Evolutionary conservation across 2,329 filamentous ascomycete species (phyloP).

Genomic region (Phoma sp.): DNA sequence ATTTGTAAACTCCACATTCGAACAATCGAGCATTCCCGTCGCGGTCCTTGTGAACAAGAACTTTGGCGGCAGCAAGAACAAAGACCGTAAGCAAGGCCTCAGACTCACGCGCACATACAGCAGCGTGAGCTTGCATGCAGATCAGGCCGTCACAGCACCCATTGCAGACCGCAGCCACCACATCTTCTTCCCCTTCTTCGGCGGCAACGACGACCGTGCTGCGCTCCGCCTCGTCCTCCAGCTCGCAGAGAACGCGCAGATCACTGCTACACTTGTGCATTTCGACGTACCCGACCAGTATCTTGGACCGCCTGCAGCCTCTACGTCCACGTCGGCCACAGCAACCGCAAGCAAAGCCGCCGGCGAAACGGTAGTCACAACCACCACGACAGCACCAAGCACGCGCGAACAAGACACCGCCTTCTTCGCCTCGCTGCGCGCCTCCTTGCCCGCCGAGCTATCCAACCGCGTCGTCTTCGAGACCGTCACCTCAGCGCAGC

Average conservation of each 20-base stretch:
- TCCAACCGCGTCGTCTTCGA: conserved; percentile 65
- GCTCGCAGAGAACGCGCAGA: conserved; percentile 76
- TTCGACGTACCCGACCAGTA: conserved; percentile 51
- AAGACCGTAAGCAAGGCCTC: conserved; percentile 32
- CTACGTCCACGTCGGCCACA: conserved; percentile 10
- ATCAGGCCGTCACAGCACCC: conserved; percentile 62
- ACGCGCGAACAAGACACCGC: conserved; percentile 54
- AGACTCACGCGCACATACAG: conserved; percentile 41
- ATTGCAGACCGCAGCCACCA: conserved; percentile 76
- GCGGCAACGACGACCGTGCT: conserved; percentile 79
- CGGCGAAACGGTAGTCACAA: conserved; percentile 14
- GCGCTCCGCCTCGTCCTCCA: conserved; percentile 84
- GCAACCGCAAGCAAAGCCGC: conserved; percentile 23
- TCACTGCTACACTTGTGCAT: conserved; percentile 78
- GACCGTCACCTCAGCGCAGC: conserved; percentile 43
- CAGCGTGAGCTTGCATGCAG: conserved; percentile 58
- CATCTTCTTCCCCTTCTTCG: conserved; percentile 86
- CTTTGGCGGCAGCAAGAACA: conserved; percentile 60
- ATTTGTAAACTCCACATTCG: conserved; percentile 75
- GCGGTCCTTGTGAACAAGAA: conserved; percentile 81
- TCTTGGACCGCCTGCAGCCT: conserved; percentile 17
- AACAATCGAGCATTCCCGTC: conserved; percentile 68
- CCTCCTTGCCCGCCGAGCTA: conserved; percentile 61
- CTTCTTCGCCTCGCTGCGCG: conserved; percentile 64
- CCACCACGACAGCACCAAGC: conserved; percentile 5